Conservation (phyloP, 352 stramenopile species). For the Globisporangium nodosum region DNA sequence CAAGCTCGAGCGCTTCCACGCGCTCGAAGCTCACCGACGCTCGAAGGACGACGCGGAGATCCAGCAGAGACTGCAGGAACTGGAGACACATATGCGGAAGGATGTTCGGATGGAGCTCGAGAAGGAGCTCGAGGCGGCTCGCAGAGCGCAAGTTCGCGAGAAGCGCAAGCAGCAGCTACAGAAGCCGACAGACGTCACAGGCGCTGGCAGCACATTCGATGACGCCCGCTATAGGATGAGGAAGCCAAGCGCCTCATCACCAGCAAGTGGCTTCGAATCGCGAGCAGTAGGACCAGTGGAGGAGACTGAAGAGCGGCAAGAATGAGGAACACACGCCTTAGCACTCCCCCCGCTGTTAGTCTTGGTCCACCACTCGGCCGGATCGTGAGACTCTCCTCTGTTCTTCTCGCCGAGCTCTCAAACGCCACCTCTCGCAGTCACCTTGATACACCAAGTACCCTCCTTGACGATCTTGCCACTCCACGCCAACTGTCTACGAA, state of each 20-base stretch:
- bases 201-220: background rate
- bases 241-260: background rate
- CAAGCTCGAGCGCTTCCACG: conserved; percentile 39
- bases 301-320: background rate
- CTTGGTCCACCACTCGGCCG: too few relatives aligned
- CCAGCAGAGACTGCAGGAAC: conserved; percentile 27
- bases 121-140: conserved; percentile 44
- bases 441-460: too few relatives aligned
- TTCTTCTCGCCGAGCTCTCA: too few relatives aligned
- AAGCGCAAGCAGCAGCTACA: conserved; percentile 8
- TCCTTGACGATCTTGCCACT: too few relatives aligned
- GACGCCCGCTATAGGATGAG: background rate
- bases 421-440: too few relatives aligned
- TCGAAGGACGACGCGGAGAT: conserved; percentile 43
- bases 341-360: too few relatives aligned
- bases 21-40: conserved; percentile 33
- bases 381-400: too few relatives aligned
- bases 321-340: background rate
- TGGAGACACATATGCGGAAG: conserved; percentile 36
- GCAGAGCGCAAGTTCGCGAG: conserved; percentile 26
- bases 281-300: background rate
- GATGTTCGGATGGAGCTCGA: conserved; percentile 64
- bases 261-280: too few relatives aligned
- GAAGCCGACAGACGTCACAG: background rate
- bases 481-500: conserved; percentile 18